Evolutionary conservation across 1,284 basidiomycete species (phyloP), one percentile per base, ranked within the genome.

Genomic region (Neotropicomus parvogracilis): DNA sequence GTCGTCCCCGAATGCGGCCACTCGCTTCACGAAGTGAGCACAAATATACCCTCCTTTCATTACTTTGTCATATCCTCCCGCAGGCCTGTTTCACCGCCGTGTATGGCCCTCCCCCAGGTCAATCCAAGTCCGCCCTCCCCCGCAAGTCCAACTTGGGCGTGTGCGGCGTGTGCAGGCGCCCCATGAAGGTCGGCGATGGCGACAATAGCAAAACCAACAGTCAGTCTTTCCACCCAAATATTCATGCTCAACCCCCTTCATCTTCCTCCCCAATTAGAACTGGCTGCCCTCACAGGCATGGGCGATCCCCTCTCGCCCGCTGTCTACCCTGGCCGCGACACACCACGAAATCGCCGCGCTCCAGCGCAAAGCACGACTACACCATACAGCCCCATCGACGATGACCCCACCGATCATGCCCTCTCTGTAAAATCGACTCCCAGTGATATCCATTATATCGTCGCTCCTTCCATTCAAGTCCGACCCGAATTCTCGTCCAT

Each of bases 1-100:
- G 88, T 99, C 49, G 87, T 97, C 21, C 95, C 95, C 26, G 86
- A 92, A 62, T 99, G 95, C 60, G 94, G 95, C n/a, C 95, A 99
- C 71, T 88, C 91, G 10, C 80, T 99, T 20, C 95, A 97, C 70
- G 88, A 97, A 73, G 91, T 91, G 55, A 63, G 81, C 72, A 7
- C 40, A 49, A 31, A 44, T 32, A 44, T 42, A 29, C 5, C 0
- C 31, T 13, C 17, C 26, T 16, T 21, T 20, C 27, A 32, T 1
- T 35, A 0, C 27, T 40, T 49, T 43, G n/a, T 40, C 12, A 29
- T 26, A 29, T 16, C 49, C n/a, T 12, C 46, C 38, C 6, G 8
- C 48, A 95, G 91, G 93, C 92, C 16, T 97, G 95, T 70, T 97
- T 97, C 65, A 90, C 84, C 9, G 90, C 92, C 12, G 95, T 97